These are phyloP conservation scores for Lactarius quietus DNA, from an alignment of 768 basidiomycete species.

Conservation along the genomic window DNA sequence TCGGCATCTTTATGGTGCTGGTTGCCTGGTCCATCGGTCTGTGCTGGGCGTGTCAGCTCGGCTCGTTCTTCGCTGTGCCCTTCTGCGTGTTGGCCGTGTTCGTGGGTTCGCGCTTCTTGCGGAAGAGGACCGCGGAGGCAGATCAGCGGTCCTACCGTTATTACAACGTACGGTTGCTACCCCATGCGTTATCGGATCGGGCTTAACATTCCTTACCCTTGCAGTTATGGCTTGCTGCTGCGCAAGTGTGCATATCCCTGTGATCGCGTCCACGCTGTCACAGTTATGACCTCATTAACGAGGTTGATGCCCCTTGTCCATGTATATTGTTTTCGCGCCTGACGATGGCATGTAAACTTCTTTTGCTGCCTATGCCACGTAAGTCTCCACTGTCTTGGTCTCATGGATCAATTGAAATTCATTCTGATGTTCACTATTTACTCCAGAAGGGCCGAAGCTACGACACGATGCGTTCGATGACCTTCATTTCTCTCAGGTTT, in stretches of 20 bases:
- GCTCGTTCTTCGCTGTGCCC: conserved; percentile 2
- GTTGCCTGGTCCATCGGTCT: conserved; percentile 29
- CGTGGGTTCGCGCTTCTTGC: conserved; percentile 28
- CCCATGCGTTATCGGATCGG: neutral
- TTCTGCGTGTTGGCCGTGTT: conserved; percentile 25
- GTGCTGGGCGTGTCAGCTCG: conserved; percentile 26
- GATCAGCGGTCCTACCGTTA: conserved; percentile 32
- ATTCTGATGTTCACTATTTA: no score
- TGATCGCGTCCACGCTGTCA: conserved; percentile 3
- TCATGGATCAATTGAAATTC: neutral
- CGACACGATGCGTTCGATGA: neutral
- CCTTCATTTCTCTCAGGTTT: neutral
- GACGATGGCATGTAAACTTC: neutral
- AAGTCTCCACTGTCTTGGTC: neutral
- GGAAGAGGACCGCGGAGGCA: conserved; percentile 17
- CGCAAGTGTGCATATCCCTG: conserved; percentile 13
- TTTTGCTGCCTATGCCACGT: neutral
- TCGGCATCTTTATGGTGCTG: conserved; percentile 26
- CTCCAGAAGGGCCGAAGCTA: neutral
- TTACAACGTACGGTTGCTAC: conserved; percentile 31
- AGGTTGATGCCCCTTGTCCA: neutral
- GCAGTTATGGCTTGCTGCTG: conserved; percentile 15
- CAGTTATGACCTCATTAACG: neutral
- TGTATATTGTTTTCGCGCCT: no score
- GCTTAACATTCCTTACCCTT: neutral